Conservation (phyloP, 2,329 filamentous ascomycete species). For the Cryphonectria radicalis region DNA sequence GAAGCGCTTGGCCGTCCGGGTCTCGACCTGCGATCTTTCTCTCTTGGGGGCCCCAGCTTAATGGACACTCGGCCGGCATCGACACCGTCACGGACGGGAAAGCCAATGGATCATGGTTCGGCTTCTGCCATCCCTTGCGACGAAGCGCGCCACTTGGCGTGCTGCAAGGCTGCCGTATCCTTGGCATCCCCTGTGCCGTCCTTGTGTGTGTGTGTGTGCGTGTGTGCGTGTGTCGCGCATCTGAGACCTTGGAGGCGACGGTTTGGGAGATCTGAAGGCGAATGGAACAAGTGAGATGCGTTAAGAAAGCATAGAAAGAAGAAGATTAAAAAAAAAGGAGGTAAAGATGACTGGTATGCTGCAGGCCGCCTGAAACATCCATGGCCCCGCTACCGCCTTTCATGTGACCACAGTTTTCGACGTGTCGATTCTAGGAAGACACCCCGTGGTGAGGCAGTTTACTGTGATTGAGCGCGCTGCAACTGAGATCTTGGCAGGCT, state of each 20-base stretch:
- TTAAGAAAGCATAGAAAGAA: background rate
- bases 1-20: constrained; percentile 12
- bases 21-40: background rate
- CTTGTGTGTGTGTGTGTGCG: background rate
- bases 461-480: background rate
- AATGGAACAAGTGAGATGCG: background rate
- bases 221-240: background rate
- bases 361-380: constrained; percentile 3
- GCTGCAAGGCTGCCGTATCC: background rate
- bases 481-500: constrained; percentile 4
- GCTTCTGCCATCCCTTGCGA: background rate
- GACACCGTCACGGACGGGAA: background rate
- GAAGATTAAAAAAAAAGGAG: background rate
- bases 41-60: background rate
- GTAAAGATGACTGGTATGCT: background rate
- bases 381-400: background rate
- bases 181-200: background rate
- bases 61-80: background rate
- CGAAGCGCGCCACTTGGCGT: constrained; percentile 6
- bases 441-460: background rate
- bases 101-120: background rate
- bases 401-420: constrained; percentile 7
- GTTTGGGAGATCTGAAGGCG: background rate
- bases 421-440: constrained; percentile 1
- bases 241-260: background rate